Conservation (phyloP, 441 rosid species). For the Eutrema salsugineum region DNA sequence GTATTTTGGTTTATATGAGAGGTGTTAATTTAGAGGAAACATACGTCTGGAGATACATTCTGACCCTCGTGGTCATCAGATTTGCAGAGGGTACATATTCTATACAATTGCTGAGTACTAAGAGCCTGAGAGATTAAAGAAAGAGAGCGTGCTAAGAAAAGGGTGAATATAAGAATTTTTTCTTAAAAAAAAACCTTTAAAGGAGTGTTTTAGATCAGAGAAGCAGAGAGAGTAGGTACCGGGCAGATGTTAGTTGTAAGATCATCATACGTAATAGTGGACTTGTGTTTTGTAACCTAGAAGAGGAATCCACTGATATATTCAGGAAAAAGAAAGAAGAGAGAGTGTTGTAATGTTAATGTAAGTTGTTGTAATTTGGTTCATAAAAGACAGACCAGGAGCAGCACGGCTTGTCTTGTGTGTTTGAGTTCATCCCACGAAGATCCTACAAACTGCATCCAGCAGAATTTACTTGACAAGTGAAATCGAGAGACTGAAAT, state of each 20-base stretch:
- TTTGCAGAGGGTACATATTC: slow-evolving; percentile 62
- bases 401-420: slow-evolving; percentile 66
- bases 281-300: slow-evolving; percentile 77
- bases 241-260: slow-evolving; percentile 75
- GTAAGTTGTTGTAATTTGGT: neutral
- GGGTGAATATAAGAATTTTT: neutral
- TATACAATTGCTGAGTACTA: slow-evolving; percentile 69
- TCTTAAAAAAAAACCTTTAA: neutral
- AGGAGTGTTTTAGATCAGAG: neutral
- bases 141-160: neutral
- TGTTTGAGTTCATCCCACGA: slow-evolving; percentile 80
- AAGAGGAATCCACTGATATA: slow-evolving; percentile 13
- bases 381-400: slow-evolving; percentile 56
- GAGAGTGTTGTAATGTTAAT: neutral
- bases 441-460: slow-evolving; percentile 54
- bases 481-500: neutral
- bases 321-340: slow-evolving; percentile 4
- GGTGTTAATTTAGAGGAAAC: slow-evolving; percentile 19
- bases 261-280: slow-evolving; percentile 65
- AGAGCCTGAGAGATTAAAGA: slow-evolving; percentile 46
- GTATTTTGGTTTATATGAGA: neutral
- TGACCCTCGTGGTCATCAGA: slow-evolving; percentile 49
- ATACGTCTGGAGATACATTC: slow-evolving; percentile 69
- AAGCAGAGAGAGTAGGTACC: slow-evolving; percentile 45
- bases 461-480: neutral